phyloP scores from a whole-genome alignment of 306 rosid genomes.

The Vicia sativa region DNA sequence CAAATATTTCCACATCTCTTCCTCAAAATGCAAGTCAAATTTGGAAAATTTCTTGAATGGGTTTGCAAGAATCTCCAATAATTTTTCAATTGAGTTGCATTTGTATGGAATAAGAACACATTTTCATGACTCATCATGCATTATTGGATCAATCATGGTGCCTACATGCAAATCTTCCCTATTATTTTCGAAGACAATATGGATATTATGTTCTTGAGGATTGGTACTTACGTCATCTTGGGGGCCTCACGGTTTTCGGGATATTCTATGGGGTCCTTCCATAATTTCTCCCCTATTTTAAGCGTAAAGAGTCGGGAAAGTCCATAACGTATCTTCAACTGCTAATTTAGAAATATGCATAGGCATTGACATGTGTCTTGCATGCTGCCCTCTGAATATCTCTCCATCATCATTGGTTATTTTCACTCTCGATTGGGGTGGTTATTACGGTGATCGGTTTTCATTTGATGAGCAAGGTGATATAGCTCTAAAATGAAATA shows the following conservation, averaged over 20 bases:
- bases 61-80: slow-evolving; percentile 40
- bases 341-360: slow-evolving; percentile 64
- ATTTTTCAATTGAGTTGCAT: slow-evolving; percentile 53
- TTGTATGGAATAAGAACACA: slow-evolving; percentile 60
- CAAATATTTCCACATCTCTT: slow-evolving; percentile 39
- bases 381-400: slow-evolving; percentile 82
- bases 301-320: slow-evolving; percentile 70
- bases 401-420: slow-evolving; percentile 88
- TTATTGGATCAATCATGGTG: slow-evolving; percentile 63
- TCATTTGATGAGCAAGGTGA: slow-evolving; percentile 38
- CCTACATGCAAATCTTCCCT: slow-evolving; percentile 64
- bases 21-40: slow-evolving; percentile 41
- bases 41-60: slow-evolving; percentile 43
- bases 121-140: slow-evolving; percentile 89
- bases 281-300: slow-evolving; percentile 71
- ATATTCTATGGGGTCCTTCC: slow-evolving; percentile 87
- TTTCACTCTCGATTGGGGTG: slow-evolving; percentile 78
- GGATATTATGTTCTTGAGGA: slow-evolving; percentile 76
- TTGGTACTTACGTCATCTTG: slow-evolving; percentile 72
- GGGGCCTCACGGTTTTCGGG: slow-evolving; percentile 57
- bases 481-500: slow-evolving; percentile 46
- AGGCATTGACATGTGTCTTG: slow-evolving; percentile 83
- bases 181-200: slow-evolving; percentile 55
- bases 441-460: slow-evolving; percentile 47
- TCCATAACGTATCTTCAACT: slow-evolving; percentile 41